phyloP scores from a whole-genome alignment of 345 rosid species.

The Microthlaspi erraticum region DNA sequence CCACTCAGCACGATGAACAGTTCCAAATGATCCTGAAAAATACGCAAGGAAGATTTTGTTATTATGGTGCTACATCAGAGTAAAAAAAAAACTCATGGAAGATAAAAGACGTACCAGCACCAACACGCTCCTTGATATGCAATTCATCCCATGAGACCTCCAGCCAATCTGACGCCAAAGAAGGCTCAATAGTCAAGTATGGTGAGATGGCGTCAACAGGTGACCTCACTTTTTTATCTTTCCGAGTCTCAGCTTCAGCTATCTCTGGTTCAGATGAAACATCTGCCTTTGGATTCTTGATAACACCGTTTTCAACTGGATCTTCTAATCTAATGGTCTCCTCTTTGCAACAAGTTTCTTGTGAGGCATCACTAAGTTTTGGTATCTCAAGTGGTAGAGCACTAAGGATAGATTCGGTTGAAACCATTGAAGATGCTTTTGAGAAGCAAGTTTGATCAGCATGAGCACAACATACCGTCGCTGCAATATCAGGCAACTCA shows the following conservation, averaged over 20 bases:
- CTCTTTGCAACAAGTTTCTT: conserved; percentile 44
- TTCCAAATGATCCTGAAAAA: conserved; percentile 88
- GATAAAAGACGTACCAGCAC: conserved; percentile 71
- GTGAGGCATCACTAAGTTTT: conserved; percentile 35
- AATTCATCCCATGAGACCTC: conserved; percentile 93
- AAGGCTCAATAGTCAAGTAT: conserved; percentile 82
- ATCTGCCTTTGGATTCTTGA: conserved; percentile 48
- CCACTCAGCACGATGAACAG: conserved; percentile 99
- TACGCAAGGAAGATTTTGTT: background rate
- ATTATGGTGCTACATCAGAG: background rate
- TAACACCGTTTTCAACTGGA: conserved; percentile 37
- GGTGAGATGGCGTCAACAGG: conserved; percentile 55
- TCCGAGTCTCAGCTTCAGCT: conserved; percentile 47
- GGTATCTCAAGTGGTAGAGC: conserved; percentile 41
- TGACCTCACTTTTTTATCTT: conserved; percentile 50
- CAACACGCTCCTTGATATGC: conserved; percentile 89
- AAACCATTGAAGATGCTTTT: conserved; percentile 47
- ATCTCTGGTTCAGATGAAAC: conserved; percentile 47
- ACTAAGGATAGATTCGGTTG: conserved; percentile 44
- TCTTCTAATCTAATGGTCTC: conserved; percentile 49
- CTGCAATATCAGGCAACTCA: conserved; percentile 37
- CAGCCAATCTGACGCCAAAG: conserved; percentile 97
- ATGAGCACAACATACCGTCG: conserved; percentile 31
- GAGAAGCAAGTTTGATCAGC: conserved; percentile 45
- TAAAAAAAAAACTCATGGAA: conserved; percentile 13